Base-by-base conservation (phyloP, 345 rosid species). In the Syzygium oleosum region DNA sequence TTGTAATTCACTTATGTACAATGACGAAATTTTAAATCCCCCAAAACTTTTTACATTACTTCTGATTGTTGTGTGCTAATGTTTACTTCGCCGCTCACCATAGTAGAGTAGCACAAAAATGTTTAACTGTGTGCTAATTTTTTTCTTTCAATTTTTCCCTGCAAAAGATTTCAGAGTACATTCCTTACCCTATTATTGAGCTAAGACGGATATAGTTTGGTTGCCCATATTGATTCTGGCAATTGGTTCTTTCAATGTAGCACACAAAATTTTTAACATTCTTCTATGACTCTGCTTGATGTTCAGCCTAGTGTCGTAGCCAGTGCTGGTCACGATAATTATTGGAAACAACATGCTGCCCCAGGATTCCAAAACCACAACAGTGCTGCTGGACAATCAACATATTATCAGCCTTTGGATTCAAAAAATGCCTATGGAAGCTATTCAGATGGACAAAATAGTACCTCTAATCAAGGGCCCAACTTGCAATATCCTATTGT, bases 361-460 rank as follows among this genome's bases (percentile, higher is more conserved):
- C 92, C 92, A 63, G 93, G 88, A 91, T 92, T 91, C 90, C 97
- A 92, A 91, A 90, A 91, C 88, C 93, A 95, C 87, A 93, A 93
- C 88, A 93, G 92, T 79, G 93, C 91, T 92, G 94, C 95, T 86
- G 89, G 89, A 54, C 95, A 92, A 91, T 89, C 94, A 86, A 92
- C 93, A 58, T 94, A 90, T 90, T 94, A 92, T 90, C 94, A 93
- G 86, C 93, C 94, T 89, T 85, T 91, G 88, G 96, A 96, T 88
- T 85, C 95, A 53, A 95, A 93, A 93, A 80, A 93, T 89, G 87
- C 92, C 29, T 94, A 91, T 90, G 94, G 94, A 88, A 95, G 93
- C 88, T 93, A 93, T 90, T 97, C 92, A 91, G 98, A 94, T 88
- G 99, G 92, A 59, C 96, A 95, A 90, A 92, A 91, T 90, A 85